phyloP scores from a whole-genome alignment of 495 filamentous ascomycete species.

The Neurospora intermedia region DNA sequence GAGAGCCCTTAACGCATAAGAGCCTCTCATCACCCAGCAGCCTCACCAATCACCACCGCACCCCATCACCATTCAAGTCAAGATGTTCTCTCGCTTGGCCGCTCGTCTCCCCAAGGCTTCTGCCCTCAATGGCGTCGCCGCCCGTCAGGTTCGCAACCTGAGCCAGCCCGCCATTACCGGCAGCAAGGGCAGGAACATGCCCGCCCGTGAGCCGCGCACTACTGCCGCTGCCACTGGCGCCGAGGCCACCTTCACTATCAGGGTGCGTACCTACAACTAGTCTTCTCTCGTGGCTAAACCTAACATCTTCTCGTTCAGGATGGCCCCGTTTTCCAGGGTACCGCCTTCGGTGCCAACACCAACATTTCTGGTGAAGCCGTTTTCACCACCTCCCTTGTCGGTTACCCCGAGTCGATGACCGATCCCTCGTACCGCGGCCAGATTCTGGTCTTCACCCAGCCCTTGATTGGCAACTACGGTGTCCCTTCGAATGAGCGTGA shows the following conservation, averaged over 20 bases:
- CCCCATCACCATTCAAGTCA: constrained; percentile 20
- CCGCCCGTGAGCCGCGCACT: constrained; percentile 25
- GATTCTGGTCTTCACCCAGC: constrained; percentile 96
- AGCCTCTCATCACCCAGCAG: constrained; percentile 9
- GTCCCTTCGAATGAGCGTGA: constrained; percentile 72
- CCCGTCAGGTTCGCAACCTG: constrained; percentile 42
- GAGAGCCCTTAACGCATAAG: constrained; percentile 55
- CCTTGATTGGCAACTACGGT: constrained; percentile 98
- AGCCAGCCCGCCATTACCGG: constrained; percentile 43
- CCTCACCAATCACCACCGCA: constrained; percentile 1
- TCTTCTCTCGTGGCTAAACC: neutral
- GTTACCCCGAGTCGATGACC: constrained; percentile 96
- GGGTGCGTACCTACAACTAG: constrained; percentile 38
- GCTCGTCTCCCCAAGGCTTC: constrained; percentile 39
- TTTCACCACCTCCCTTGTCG: constrained; percentile 87
- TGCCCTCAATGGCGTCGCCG: constrained; percentile 19
- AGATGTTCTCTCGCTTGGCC: constrained; percentile 62
- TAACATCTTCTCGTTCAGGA: constrained; percentile 34
- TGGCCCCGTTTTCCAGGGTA: constrained; percentile 87
- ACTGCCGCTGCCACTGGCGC: constrained; percentile 57
- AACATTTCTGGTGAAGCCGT: constrained; percentile 92
- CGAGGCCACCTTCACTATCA: constrained; percentile 85
- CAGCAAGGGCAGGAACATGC: constrained; percentile 52
- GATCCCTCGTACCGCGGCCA: constrained; percentile 98
- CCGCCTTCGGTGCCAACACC: constrained; percentile 80